Base-by-base conservation (phyloP, 1,139 yeast species). In the Lodderomyces elongisporus region DNA sequence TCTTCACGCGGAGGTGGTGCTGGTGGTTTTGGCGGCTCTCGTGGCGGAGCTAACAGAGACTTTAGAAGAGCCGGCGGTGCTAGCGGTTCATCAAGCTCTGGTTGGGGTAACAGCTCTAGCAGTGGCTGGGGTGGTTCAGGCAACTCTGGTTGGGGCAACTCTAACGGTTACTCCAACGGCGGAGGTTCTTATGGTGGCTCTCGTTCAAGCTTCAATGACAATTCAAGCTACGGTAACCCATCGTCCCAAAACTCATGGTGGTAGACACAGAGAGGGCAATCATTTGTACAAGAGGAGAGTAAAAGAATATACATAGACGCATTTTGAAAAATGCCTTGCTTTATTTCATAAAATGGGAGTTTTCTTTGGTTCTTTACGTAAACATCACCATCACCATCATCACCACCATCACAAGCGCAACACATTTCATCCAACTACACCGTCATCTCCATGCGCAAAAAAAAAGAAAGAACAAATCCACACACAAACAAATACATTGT, bases 41-140 rank as follows among this genome's bases (percentile, higher is more conserved):
- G 57, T 32, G 43, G 62, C 36, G 79, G 85, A 39, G 69, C 65
- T 33, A 58, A 60, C 40, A 75, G 82, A 62, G 84, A 78, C 58
- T 72, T 66, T 65, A 76, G 81, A 72, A 75, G 77, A 52, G 58
- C 60, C 42, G 55, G 54, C 43, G 56, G 55, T 42, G 56, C 60
- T 35, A 46, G 58, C 32, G 21, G 29, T 5, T 13, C 14, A 9
- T 52, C 53, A 32, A 57, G 58, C 31, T 49, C 60, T 44, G 55
- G 63, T 25, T 47, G 47, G 41, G 45, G 48, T 25, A 41, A 41
- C 26, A 35, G 28, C 20, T 32, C 42, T 16, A 37, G 37, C 20
- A 33, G 35, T 43, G 31, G 36, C 17, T 34, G 38, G 33, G 38
- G 38, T 13, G 25, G 29, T 7, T 23, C 28, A 21, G 21, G 24